Evolutionary conservation across 208 protist species (phyloP).

Genomic region (Crithidia expoeki): DNA sequence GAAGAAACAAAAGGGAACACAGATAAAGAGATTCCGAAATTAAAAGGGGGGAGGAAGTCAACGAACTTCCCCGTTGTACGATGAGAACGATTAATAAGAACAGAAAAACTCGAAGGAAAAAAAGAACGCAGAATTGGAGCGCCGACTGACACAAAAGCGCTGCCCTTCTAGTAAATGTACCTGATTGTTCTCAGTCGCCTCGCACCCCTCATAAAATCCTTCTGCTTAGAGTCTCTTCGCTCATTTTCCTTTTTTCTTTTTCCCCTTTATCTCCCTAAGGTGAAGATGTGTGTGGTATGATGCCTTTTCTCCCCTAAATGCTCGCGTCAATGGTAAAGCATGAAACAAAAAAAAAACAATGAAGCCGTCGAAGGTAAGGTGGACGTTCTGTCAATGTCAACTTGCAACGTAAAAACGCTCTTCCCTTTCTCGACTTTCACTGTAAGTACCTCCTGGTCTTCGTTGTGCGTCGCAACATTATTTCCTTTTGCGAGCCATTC

Average conservation of each 20-base stretch:
- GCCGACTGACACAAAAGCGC: background rate
- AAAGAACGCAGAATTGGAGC: background rate
- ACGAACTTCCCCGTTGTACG: background rate
- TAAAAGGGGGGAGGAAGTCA: background rate
- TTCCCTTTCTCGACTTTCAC: no score
- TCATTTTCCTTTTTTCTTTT: background rate
- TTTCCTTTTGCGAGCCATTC: background rate
- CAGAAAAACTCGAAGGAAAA: background rate
- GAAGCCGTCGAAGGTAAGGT: background rate
- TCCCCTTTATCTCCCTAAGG: no score
- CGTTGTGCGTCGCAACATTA: background rate
- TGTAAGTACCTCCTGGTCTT: no score
- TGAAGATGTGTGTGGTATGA: no score
- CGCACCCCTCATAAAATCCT: background rate
- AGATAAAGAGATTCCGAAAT: conserved; percentile 7
- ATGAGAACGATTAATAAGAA: conserved; percentile 12
- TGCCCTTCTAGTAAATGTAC: background rate
- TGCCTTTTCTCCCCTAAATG: no score
- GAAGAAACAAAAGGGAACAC: background rate
- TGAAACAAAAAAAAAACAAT: no score
- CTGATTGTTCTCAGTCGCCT: background rate
- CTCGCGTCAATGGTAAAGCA: background rate
- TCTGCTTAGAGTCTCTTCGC: background rate
- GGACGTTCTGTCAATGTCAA: no score
- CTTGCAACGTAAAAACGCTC: no score